Conservation (phyloP, 2,329 filamentous ascomycete species). For the Daldinia eschscholtzii region DNA sequence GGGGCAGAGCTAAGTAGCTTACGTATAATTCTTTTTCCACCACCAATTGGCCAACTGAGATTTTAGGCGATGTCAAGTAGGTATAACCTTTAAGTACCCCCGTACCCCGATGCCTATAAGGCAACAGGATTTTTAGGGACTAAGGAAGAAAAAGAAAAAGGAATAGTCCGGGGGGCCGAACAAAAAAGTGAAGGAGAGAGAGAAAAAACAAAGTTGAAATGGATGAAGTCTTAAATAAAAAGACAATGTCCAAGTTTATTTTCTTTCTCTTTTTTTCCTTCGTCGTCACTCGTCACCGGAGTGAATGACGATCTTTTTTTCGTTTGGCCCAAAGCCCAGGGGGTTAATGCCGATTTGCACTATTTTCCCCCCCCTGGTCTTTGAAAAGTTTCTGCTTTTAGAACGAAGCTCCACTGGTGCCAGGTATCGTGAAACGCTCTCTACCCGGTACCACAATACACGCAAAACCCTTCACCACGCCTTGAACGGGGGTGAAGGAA, state of each 20-base stretch:
- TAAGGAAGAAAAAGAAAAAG: conserved; percentile 5
- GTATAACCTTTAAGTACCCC: conserved; percentile 15
- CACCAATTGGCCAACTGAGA: conserved; percentile 36
- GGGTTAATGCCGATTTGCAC: conserved; percentile 39
- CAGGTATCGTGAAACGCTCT: conserved; percentile 35
- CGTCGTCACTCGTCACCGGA: conserved; percentile 15
- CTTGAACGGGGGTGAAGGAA: conserved; percentile 28
- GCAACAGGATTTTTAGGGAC: conserved; percentile 17
- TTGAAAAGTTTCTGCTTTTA: conserved; percentile 33
- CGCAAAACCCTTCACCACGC: conserved; percentile 36
- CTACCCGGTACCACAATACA: conserved; percentile 28
- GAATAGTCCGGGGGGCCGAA: not conserved
- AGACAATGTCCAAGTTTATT: not conserved
- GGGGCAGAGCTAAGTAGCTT: conserved; percentile 41
- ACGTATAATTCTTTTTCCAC: conserved; percentile 31
- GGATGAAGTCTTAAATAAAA: conserved; percentile 18
- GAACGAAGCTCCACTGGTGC: conserved; percentile 30
- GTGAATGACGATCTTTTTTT: conserved; percentile 38
- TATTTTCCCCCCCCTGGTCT: conserved; percentile 38
- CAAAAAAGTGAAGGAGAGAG: conserved; percentile 6
- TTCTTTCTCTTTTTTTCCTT: conserved; percentile 4
- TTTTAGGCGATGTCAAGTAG: conserved; percentile 24
- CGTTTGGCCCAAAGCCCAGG: conserved; percentile 33
- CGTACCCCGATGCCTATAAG: conserved; percentile 10
- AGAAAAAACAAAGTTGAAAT: conserved; percentile 24